These are phyloP conservation scores for Conringia planisiliqua DNA, from an alignment of 345 rosid genomes.

Conservation along the genomic window DNA sequence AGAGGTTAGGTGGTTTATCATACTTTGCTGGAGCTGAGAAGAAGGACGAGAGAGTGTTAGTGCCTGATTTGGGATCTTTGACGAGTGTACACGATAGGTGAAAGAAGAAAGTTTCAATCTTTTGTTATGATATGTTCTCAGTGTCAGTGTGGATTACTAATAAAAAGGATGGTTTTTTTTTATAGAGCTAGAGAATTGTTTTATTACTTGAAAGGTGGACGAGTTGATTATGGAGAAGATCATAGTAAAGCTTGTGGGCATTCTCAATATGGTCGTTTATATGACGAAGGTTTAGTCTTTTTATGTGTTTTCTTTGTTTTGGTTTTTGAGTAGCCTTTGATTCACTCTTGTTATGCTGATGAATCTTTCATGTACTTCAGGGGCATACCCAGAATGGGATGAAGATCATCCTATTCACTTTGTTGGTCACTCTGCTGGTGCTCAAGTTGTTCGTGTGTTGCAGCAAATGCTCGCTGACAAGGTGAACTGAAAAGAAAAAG, in stretches of 20 bases:
- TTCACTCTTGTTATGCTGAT: conserved; percentile 14
- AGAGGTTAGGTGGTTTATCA: conserved; percentile 90
- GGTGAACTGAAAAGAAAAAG: conserved; percentile 34
- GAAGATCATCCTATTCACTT: conserved; percentile 94
- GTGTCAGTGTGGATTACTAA: neutral
- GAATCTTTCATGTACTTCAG: conserved; percentile 37
- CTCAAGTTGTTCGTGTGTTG: conserved; percentile 95
- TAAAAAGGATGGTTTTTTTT: neutral
- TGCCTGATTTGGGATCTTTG: conserved; percentile 97
- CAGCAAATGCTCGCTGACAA: conserved; percentile 98
- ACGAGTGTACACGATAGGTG: conserved; percentile 90
- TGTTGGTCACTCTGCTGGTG: conserved; percentile 99
- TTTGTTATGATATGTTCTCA: conserved; percentile 10
- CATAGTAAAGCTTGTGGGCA: conserved; percentile 94
- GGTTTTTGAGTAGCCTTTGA: neutral
- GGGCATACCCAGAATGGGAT: conserved; percentile 91
- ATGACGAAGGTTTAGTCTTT: conserved; percentile 59
- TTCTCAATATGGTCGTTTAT: conserved; percentile 74
- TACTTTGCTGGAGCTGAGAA: conserved; percentile 98
- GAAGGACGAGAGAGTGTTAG: conserved; percentile 90
- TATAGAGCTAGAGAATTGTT: conserved; percentile 93
- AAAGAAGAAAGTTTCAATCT: neutral
- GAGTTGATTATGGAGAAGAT: conserved; percentile 90
- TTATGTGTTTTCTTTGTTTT: neutral
- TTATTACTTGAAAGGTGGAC: conserved; percentile 92